phyloP scores from a whole-genome alignment of 1,284 basidiomycete genomes.

The Austropuccinia psidii region DNA sequence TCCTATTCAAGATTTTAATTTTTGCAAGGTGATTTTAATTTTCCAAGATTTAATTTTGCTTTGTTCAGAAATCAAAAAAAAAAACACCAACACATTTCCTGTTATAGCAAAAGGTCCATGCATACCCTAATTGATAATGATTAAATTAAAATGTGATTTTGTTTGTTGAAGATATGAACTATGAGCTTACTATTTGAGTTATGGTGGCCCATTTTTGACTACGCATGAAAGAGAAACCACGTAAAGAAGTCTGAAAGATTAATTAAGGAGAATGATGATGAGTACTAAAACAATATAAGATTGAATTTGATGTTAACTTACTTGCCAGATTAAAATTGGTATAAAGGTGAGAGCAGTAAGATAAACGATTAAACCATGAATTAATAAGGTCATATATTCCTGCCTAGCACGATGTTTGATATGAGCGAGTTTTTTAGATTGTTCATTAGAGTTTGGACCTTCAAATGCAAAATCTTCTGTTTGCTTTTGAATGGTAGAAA shows the following conservation, averaged over 20 bases:
- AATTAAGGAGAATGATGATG: not conserved
- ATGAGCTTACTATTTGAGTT: constrained; percentile 18
- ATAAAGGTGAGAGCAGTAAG: not conserved
- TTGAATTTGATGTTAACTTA: not conserved
- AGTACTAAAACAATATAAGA: not conserved
- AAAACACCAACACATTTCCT: constrained; percentile 11
- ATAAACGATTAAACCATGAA: constrained; percentile 13
- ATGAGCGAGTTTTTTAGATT: constrained; percentile 6
- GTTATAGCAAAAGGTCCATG: constrained; percentile 20
- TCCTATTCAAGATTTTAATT: too few relatives aligned
- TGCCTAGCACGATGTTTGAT: constrained; percentile 13
- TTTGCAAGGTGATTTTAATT: too few relatives aligned
- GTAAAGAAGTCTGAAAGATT: not conserved
- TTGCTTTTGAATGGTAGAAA: not conserved
- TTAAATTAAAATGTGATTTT: not conserved
- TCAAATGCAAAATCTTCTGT: constrained; percentile 13
- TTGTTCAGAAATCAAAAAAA: not conserved
- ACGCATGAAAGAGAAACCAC: constrained; percentile 8
- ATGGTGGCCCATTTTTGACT: constrained; percentile 9
- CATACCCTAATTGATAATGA: constrained; percentile 1
- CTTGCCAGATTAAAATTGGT: constrained; percentile 24
- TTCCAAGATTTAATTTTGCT: too few relatives aligned
- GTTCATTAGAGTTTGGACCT: constrained; percentile 5
- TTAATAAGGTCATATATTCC: constrained; percentile 2
- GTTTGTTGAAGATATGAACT: not conserved